Base-by-base conservation (phyloP, 352 stramenopile genomes). In the Phytopythium oedochilum region DNA sequence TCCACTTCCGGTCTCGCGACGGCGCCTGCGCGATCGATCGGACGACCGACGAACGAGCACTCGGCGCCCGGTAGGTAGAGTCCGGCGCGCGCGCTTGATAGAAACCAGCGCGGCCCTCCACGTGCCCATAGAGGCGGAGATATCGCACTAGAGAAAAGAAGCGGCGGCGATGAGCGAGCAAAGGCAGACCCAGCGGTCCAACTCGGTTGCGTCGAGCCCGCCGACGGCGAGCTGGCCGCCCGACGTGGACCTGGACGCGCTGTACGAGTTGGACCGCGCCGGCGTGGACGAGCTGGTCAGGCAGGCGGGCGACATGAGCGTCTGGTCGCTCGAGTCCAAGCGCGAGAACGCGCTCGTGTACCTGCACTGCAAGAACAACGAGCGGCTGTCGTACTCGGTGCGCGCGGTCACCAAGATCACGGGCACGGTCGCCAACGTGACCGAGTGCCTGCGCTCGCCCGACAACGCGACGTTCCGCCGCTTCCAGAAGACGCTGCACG, bases 351-450 rank as follows among this genome's bases (percentile, higher is more conserved):
- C 80, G 14, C 68, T 65, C 46, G 65, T 92, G n/a, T 93, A 90
- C 57, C 22, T 87, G 20, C 81, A 95, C 69, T 75, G 74, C 65
- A 90, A 92, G 57, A 95, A 92, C 69, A 92, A 80, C 52, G 79
- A 91, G 53, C 83, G 86, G 15, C 67, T 83, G 10, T 83, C 73
- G 25, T 91, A 85, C 59, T 88, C 71, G 51, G 71, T 93, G 28
- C 83, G 85, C 40, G 73, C 78, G 0, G 81, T 92, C 18, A 78
- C 80, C 12, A 82, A 77, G 46, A 72, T 93, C 20, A 60, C 81
- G 0, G 81, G 81, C 36, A 73, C 78, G 3, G 78, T 94, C n/a
- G 47, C 66, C 3, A 81, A 78, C 58, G 77, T 92, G n/a, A 72
- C 89, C 39, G 85, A 95, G 57, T 88, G 81, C 61, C 73, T 95